Conservation (phyloP, 2,329 filamentous ascomycete species). For the Acephala macrosclerotiorum region DNA sequence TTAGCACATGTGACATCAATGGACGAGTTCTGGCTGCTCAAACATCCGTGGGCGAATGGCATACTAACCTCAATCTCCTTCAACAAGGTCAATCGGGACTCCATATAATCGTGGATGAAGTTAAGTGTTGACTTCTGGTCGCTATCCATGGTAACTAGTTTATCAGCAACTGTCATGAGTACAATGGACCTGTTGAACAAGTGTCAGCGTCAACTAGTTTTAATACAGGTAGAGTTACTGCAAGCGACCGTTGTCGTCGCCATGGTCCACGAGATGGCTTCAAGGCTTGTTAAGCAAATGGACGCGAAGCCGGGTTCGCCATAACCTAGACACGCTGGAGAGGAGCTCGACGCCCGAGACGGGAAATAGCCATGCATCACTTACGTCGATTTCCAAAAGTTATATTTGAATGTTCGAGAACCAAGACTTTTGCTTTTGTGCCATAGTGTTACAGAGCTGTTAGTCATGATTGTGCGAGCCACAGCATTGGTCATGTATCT, state of each 20-base stretch:
- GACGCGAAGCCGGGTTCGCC: neutral
- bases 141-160: constrained; percentile 35
- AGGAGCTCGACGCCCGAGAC: neutral
- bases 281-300: neutral
- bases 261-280: neutral
- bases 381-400: constrained; percentile 48
- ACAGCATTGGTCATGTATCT: constrained; percentile 41
- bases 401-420: constrained; percentile 35
- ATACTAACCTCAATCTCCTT: constrained; percentile 44
- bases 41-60: neutral
- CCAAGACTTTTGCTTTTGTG: constrained; percentile 32
- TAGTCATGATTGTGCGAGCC: constrained; percentile 39
- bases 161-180: constrained; percentile 40
- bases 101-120: constrained; percentile 62
- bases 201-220: neutral
- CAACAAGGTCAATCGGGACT: constrained; percentile 61
- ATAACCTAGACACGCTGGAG: neutral
- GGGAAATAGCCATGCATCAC: constrained; percentile 20
- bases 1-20: constrained; percentile 14
- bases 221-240: neutral
- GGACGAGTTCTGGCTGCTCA: neutral
- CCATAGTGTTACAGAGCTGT: constrained; percentile 37
- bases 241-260: neutral
- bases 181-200: constrained; percentile 37
- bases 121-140: constrained; percentile 39